Percentiles rank a stretch among this genome's conserved stretches.
phyloP scores from a whole-genome alignment of 352 stramenopile genomes.

The Ophiocytium majus region DNA sequence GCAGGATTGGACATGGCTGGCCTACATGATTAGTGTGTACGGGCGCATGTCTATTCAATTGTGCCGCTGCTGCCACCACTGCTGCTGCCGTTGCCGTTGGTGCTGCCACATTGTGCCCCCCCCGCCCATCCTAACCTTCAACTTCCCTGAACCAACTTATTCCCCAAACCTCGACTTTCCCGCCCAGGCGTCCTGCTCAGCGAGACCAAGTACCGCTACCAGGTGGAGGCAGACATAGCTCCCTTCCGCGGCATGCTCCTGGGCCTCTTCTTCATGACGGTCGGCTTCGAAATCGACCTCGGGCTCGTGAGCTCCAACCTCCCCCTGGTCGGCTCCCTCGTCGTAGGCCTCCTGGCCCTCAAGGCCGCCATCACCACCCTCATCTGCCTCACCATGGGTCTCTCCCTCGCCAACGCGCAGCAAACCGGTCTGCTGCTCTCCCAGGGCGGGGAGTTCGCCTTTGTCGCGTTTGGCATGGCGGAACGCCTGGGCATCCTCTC shows the following conservation, averaged over 20 bases:
- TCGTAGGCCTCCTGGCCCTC: slow-evolving; percentile 67
- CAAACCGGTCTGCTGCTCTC: slow-evolving; percentile 73
- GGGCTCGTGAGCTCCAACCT: slow-evolving; percentile 66
- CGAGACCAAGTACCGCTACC: slow-evolving; percentile 76
- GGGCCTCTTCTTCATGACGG: slow-evolving; percentile 81
- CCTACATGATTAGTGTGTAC: no score
- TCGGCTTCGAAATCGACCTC: slow-evolving; percentile 81
- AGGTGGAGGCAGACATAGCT: slow-evolving; percentile 76
- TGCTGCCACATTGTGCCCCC: no score
- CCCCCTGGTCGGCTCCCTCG: slow-evolving; percentile 63
- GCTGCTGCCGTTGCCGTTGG: no score
- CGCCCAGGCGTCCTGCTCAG: slow-evolving; percentile 73
- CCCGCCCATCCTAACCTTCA: no score
- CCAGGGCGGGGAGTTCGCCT: slow-evolving; percentile 77
- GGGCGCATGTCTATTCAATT: no score
- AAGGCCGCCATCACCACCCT: slow-evolving; percentile 69
- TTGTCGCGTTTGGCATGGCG: slow-evolving; percentile 76
- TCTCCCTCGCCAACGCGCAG: slow-evolving; percentile 65
- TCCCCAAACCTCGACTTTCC: no score
- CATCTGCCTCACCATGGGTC: slow-evolving; percentile 61
- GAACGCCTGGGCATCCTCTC: slow-evolving; percentile 65
- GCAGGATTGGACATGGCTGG: no score
- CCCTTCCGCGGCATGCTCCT: slow-evolving; percentile 76
- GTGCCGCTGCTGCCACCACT: no score
- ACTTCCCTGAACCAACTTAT: no score